Evolutionary conservation across 192 early-diverging fungal species (phyloP).

Genomic region (Umbelopsis vinacea): DNA sequence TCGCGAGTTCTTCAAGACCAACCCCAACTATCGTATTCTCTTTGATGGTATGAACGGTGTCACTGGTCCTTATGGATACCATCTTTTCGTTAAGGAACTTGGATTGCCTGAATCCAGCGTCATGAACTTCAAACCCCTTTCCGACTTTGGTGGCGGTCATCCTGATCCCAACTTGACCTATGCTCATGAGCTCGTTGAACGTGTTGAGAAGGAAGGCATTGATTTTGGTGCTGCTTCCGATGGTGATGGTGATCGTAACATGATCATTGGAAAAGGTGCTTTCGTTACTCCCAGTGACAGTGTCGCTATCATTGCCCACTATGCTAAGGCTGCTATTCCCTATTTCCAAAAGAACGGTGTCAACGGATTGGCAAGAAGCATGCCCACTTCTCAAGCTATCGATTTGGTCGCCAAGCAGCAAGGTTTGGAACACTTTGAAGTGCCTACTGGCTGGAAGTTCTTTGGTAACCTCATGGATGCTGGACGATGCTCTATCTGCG

Average conservation of each 20-base stretch:
- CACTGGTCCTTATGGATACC: constrained; percentile 91
- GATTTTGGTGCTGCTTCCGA: constrained; percentile 95
- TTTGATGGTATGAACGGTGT: constrained; percentile 97
- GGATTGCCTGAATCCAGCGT: constrained; percentile 79
- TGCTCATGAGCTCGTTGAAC: constrained; percentile 90
- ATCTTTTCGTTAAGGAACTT: constrained; percentile 89
- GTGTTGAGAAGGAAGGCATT: constrained; percentile 78
- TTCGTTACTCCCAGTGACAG: constrained; percentile 98
- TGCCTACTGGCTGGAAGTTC: constrained; percentile 95
- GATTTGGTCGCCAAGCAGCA: constrained; percentile 89
- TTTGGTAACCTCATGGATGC: constrained; percentile 99
- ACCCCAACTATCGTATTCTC: constrained; percentile 80
- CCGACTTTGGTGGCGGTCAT: constrained; percentile 95
- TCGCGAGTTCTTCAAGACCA: constrained; percentile 71
- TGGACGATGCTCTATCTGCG: constrained; percentile 90
- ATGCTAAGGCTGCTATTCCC: constrained; percentile 85
- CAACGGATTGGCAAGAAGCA: constrained; percentile 87
- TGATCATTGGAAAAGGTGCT: constrained; percentile 94
- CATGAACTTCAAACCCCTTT: constrained; percentile 80
- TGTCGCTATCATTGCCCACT: constrained; percentile 94
- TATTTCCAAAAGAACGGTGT: constrained; percentile 88
- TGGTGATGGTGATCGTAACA: constrained; percentile 98
- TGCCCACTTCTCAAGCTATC: constrained; percentile 94
- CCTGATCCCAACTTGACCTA: constrained; percentile 99
- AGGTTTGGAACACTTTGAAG: constrained; percentile 80